A percentile compares a stretch with the other conserved stretches of the same genome.
Evolutionary conservation across 2,329 filamentous ascomycete genomes (phyloP).

Genomic region (Diatrype stigma): DNA sequence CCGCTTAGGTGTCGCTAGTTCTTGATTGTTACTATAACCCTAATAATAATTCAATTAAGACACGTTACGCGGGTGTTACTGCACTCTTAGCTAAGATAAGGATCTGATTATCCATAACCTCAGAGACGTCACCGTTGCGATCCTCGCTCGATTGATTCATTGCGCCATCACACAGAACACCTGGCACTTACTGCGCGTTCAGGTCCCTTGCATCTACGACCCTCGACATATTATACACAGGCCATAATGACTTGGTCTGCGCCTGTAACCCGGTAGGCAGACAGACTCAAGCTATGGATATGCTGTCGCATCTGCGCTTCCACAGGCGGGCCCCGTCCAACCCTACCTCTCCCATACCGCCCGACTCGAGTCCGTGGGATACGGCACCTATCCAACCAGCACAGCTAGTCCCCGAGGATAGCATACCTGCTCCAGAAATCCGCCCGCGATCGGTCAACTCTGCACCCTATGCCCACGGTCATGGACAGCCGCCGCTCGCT

Average conservation of each 20-base stretch:
- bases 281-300: constrained; percentile 17
- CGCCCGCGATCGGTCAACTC: constrained; percentile 23
- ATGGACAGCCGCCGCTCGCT: constrained; percentile 23
- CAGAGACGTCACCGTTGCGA: no score
- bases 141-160: no score
- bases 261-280: neutral
- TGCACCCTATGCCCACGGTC: constrained; percentile 25
- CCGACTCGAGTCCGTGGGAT: constrained; percentile 42
- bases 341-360: constrained; percentile 46
- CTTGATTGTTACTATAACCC: no score
- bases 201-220: no score
- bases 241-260: neutral
- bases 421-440: constrained; percentile 45
- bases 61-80: no score
- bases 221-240: neutral
- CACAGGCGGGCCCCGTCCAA: constrained; percentile 54
- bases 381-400: constrained; percentile 35
- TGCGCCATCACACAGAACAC: no score
- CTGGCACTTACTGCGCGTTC: no score
- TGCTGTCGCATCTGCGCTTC: constrained; percentile 55
- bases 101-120: no score
- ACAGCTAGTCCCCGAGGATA: constrained; percentile 38
- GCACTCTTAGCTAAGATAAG: no score
- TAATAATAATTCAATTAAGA: no score
- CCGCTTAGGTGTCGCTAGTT: no score